phyloP scores from a whole-genome alignment of 768 basidiomycete species.

The Astraeus odoratus region DNA sequence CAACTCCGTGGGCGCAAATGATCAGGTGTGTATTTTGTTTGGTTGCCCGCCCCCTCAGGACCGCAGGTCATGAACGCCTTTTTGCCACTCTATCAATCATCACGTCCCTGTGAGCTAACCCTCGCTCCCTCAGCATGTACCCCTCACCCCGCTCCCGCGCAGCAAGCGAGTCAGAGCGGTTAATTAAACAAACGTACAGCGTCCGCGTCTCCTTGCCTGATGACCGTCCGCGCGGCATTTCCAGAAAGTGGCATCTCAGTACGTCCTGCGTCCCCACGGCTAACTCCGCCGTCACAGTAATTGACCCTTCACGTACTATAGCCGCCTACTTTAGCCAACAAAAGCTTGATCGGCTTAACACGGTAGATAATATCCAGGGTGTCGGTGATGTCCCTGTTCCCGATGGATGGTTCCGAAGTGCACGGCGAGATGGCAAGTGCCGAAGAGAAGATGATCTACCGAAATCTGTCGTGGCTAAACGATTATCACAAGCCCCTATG shows the following conservation, averaged over 20 bases:
- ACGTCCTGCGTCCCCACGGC: constrained; percentile 23
- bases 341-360: constrained; percentile 61
- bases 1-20: constrained; percentile 72
- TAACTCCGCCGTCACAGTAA: constrained; percentile 20
- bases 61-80: constrained; percentile 1
- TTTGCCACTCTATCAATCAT: constrained; percentile 5
- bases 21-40: constrained; percentile 42
- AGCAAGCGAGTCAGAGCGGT: constrained; percentile 33
- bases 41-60: constrained; percentile 14
- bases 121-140: constrained; percentile 25
- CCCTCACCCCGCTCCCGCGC: constrained; percentile 36
- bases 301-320: constrained; percentile 25
- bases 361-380: constrained; percentile 62
- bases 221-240: constrained; percentile 35
- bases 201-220: constrained; percentile 42
- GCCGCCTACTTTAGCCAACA: constrained; percentile 84
- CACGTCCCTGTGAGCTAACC: constrained; percentile 9
- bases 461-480: constrained; percentile 41
- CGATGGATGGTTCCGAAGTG: constrained; percentile 74
- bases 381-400: constrained; percentile 63
- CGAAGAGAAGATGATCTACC: constrained; percentile 34
- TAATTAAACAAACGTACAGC: constrained; percentile 52
- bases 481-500: constrained; percentile 27
- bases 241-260: constrained; percentile 50
- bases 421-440: constrained; percentile 56